Percentiles rank a stretch among this genome's conserved stretches.
These are phyloP conservation scores for Aspergillus haitiensis DNA, from an alignment of 495 filamentous ascomycete species.

Conservation along the genomic window DNA sequence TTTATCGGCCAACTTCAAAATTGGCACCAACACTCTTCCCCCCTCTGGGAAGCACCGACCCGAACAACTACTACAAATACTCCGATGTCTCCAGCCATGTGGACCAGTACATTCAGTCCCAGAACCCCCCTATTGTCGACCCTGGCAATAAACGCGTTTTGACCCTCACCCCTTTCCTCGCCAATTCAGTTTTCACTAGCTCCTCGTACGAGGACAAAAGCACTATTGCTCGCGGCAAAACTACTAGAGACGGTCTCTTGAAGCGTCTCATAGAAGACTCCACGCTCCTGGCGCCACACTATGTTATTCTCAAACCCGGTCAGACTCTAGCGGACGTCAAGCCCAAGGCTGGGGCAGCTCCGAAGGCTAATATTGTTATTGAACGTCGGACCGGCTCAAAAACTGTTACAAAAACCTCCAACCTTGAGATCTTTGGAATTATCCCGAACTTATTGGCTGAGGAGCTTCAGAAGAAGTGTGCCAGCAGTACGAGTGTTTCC, in stretches of 20 bases:
- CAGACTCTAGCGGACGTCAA: slow-evolving; percentile 56
- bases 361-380: slow-evolving; percentile 58
- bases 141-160: slow-evolving; percentile 63
- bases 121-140: slow-evolving; percentile 56
- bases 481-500: slow-evolving; percentile 66
- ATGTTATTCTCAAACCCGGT: slow-evolving; percentile 56
- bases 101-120: slow-evolving; percentile 49
- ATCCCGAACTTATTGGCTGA: slow-evolving; percentile 62
- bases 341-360: slow-evolving; percentile 60
- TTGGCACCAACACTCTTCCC: slow-evolving; percentile 57
- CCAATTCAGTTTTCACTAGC: slow-evolving; percentile 58
- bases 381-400: slow-evolving; percentile 71
- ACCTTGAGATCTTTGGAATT: slow-evolving; percentile 63
- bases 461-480: slow-evolving; percentile 70
- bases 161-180: slow-evolving; percentile 61
- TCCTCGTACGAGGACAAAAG: slow-evolving; percentile 56
- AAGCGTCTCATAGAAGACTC: slow-evolving; percentile 57
- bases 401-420: slow-evolving; percentile 63
- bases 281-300: slow-evolving; percentile 49
- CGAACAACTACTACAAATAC: slow-evolving; percentile 55
- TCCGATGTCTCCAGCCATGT: slow-evolving; percentile 42
- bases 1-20: slow-evolving; percentile 58
- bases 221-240: slow-evolving; percentile 55
- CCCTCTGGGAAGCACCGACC: slow-evolving; percentile 39
- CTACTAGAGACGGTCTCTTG: slow-evolving; percentile 62